Conservation (phyloP, 2,329 filamentous ascomycete genomes). For the Fonsecaea monophora region DNA sequence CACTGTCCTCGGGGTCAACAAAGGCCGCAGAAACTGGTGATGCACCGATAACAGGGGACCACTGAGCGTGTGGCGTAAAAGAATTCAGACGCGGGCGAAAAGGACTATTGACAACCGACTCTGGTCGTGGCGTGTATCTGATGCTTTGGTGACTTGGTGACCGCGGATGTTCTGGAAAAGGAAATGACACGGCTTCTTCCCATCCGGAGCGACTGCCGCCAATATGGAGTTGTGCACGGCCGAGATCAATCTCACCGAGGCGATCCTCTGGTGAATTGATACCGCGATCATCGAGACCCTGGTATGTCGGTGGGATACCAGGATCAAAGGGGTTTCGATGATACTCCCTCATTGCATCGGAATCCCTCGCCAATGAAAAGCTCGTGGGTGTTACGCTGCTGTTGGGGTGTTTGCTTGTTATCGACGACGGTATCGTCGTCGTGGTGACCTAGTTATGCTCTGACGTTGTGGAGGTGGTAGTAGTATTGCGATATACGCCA, state of each 20-base stretch:
- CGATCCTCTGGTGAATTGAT: not conserved
- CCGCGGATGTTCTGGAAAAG: not conserved
- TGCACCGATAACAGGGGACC: not conserved
- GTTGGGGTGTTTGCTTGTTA: not conserved
- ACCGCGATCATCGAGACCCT: not conserved
- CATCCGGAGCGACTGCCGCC: not conserved
- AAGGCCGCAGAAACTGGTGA: not conserved
- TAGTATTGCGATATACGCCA: not conserved
- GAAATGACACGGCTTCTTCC: not conserved
- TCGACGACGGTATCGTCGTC: not conserved
- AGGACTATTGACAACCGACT: not conserved
- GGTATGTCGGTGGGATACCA: not conserved
- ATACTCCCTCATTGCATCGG: not conserved
- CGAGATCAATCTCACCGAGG: not conserved
- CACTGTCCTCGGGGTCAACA: not conserved
- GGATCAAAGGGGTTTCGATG: slow-evolving; percentile 8
- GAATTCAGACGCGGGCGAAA: not conserved
- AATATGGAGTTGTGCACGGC: not conserved
- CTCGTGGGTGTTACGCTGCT: not conserved
- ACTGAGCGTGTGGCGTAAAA: not conserved
- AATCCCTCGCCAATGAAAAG: not conserved
- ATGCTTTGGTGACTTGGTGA: not conserved
- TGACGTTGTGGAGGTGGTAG: not conserved
- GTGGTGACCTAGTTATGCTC: not conserved
- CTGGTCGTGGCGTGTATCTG: not conserved